These are phyloP conservation scores for Colletotrichum filicis DNA, from an alignment of 2,329 filamentous ascomycete species.

Conservation along the genomic window DNA sequence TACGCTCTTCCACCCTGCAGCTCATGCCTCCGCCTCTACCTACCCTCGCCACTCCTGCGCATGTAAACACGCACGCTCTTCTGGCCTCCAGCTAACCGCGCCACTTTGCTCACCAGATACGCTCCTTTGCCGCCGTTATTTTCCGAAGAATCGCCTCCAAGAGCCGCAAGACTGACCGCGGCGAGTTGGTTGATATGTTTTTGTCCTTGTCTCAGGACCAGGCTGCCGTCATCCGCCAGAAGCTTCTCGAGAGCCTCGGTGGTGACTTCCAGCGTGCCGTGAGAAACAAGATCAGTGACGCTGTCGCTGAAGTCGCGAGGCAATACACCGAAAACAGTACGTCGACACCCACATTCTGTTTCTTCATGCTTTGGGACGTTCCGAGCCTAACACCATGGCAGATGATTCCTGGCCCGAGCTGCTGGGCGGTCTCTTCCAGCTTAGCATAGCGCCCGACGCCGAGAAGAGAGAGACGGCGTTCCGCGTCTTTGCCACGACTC, in stretches of 20 bases:
- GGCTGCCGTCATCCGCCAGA: slow-evolving; percentile 82
- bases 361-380: background rate
- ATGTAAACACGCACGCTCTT: background rate
- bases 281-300: slow-evolving; percentile 95
- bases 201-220: slow-evolving; percentile 80
- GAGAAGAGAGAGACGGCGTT: slow-evolving; percentile 93
- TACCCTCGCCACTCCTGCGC: background rate
- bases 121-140: slow-evolving; percentile 92
- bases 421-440: slow-evolving; percentile 84
- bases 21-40: slow-evolving; percentile 5
- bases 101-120: slow-evolving; percentile 66
- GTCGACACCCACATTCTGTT: slow-evolving; percentile 44
- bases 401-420: slow-evolving; percentile 91
- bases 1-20: slow-evolving; percentile 51
- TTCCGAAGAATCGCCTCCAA: slow-evolving; percentile 95
- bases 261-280: slow-evolving; percentile 79
- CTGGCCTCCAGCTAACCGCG: slow-evolving; percentile 1
- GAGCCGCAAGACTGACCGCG: slow-evolving; percentile 79
- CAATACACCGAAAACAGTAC: slow-evolving; percentile 94
- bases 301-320: slow-evolving; percentile 94
- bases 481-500: slow-evolving; percentile 94
- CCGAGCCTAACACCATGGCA: slow-evolving; percentile 47
- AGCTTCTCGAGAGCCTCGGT: slow-evolving; percentile 81
- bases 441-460: slow-evolving; percentile 86
- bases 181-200: slow-evolving; percentile 85